A percentile compares a stretch with the other conserved stretches of the same genome.
These are phyloP conservation scores for Xerocomellus chrysenteron DNA, from an alignment of 768 basidiomycete genomes.

Conservation along the genomic window DNA sequence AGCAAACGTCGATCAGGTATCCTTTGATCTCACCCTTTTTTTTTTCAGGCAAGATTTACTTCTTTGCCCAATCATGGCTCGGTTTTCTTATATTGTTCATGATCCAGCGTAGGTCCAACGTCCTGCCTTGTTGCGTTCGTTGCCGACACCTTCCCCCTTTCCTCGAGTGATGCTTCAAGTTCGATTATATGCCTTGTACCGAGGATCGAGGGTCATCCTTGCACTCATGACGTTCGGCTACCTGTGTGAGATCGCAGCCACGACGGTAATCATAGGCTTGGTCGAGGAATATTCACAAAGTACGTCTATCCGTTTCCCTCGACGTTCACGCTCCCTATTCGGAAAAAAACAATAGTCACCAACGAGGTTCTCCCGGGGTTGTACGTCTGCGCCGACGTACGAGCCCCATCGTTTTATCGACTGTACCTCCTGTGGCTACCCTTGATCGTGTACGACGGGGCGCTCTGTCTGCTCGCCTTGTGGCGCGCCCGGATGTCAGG, in stretches of 20 bases:
- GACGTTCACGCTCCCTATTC: not conserved
- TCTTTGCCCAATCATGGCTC: slow-evolving; percentile 13
- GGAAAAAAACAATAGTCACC: not conserved
- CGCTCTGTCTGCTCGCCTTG: slow-evolving; percentile 3
- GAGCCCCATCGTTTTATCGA: not conserved
- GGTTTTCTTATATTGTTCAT: slow-evolving; percentile 9
- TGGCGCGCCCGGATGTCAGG: slow-evolving; percentile 5
- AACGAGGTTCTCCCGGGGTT: slow-evolving; percentile 4
- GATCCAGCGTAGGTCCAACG: slow-evolving; percentile 10
- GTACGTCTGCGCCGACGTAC: slow-evolving; percentile 2
- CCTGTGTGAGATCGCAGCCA: slow-evolving; percentile 12
- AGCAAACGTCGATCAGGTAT: not conserved
- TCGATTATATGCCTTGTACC: slow-evolving; percentile 16
- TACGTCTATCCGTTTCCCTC: not conserved
- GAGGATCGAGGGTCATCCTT: slow-evolving; percentile 8
- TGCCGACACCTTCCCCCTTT: not conserved
- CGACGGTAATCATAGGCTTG: slow-evolving; percentile 2
- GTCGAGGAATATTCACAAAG: slow-evolving; percentile 3
- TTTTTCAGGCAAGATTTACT: slow-evolving; percentile 9
- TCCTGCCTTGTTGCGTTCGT: not conserved
- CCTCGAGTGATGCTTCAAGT: slow-evolving; percentile 14
- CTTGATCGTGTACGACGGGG: slow-evolving; percentile 3
- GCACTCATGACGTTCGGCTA: slow-evolving; percentile 10
- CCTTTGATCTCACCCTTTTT: not conserved
- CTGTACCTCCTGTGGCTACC: slow-evolving; percentile 9